Conservation (phyloP, 164 flowering plant species). For the Buxus sempervirens region DNA sequence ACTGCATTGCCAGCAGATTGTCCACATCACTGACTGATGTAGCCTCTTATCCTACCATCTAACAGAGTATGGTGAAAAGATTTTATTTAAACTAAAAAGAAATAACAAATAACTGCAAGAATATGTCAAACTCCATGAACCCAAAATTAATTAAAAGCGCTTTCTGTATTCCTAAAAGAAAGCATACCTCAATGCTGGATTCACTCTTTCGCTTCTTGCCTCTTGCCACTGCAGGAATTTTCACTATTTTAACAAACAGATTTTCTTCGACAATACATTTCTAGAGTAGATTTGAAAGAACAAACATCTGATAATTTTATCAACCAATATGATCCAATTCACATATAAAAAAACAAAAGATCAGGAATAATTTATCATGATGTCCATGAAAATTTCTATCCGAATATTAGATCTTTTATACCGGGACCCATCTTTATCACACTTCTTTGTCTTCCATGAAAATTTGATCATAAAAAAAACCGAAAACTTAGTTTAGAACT, state of each 20-base stretch:
- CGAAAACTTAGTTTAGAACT: too few relatives aligned
- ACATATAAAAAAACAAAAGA: not conserved
- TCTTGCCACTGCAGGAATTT: slow-evolving; percentile 45
- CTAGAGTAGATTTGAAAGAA: not conserved
- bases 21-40: not conserved
- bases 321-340: not conserved
- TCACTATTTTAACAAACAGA: not conserved
- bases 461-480: too few relatives aligned
- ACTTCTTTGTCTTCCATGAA: too few relatives aligned
- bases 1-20: not conserved
- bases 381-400: not conserved
- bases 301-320: not conserved
- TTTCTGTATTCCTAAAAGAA: not conserved
- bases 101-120: not conserved
- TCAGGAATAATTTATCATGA: not conserved
- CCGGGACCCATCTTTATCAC: too few relatives aligned
- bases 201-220: slow-evolving; percentile 72
- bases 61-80: not conserved
- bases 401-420: too few relatives aligned
- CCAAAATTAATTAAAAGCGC: not conserved
- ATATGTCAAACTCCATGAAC: not conserved
- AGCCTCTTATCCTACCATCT: not conserved
- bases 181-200: slow-evolving; percentile 47
- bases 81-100: not conserved
- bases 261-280: not conserved